Evolutionary conservation across 129 eudicot species (phyloP).

Genomic region (Helichrysum umbraculigerum): DNA sequence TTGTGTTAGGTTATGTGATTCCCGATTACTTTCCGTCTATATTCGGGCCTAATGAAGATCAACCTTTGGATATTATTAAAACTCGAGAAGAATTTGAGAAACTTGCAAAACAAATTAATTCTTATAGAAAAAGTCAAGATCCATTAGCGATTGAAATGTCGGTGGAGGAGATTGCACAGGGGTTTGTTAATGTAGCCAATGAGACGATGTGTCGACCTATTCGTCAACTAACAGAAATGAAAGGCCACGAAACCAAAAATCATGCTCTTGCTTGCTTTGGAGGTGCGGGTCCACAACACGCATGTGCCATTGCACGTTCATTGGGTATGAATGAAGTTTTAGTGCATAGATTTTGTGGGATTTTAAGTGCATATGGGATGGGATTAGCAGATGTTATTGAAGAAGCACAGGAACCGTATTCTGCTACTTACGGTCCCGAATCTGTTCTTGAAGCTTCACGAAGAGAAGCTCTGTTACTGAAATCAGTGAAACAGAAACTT

Average conservation of each 20-base stretch:
- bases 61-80: conserved; percentile 67
- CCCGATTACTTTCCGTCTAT: conserved; percentile 93
- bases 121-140: conserved; percentile 75
- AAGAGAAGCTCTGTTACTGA: conserved; percentile 59
- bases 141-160: conserved; percentile 75
- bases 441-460: conserved; percentile 71
- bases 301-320: conserved; percentile 97
- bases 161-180: conserved; percentile 89
- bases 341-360: conserved; percentile 89
- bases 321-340: conserved; percentile 94
- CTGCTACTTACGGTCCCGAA: conserved; percentile 68
- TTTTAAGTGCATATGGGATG: conserved; percentile 92
- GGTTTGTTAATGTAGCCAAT: conserved; percentile 91
- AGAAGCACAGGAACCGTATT: conserved; percentile 93
- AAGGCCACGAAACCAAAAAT: conserved; percentile 94
- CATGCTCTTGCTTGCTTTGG: conserved; percentile 99
- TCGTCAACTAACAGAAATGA: conserved; percentile 94
- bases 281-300: conserved; percentile 99
- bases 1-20: conserved; percentile 80
- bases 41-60: conserved; percentile 88
- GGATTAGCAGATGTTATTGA: conserved; percentile 98
- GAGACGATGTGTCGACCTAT: conserved; percentile 99
- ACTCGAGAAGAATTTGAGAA: conserved; percentile 71
- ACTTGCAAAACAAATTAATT: conserved; percentile 77
- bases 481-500: conserved; percentile 65